Conservation (phyloP, 1,139 yeast genomes). For the Spathaspora sp. region DNA sequence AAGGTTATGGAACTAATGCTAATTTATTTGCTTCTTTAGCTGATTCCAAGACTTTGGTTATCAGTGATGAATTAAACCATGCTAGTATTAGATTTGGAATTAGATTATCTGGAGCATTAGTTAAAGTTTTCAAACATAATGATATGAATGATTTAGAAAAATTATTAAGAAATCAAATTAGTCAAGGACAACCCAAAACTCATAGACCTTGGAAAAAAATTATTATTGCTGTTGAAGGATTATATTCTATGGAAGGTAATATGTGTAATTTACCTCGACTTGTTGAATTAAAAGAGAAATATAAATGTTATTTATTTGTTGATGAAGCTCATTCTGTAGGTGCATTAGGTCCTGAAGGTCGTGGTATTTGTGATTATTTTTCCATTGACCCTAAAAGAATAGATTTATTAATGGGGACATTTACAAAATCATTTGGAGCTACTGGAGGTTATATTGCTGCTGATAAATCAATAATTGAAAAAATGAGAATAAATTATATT, state of each 20-base stretch:
- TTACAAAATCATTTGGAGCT: conserved; percentile 97
- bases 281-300: conserved; percentile 74
- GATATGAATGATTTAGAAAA: conserved; percentile 82
- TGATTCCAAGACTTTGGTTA: conserved; percentile 84
- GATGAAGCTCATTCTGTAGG: conserved; percentile 99
- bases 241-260: conserved; percentile 98
- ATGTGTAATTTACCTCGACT: conserved; percentile 81
- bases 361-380: conserved; percentile 94
- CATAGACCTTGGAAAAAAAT: conserved; percentile 98
- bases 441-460: conserved; percentile 97
- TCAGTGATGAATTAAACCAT: conserved; percentile 93
- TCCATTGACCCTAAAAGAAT: conserved; percentile 71
- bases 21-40: conserved; percentile 80
- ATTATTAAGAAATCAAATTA: conserved; percentile 79
- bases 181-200: conserved; percentile 95
- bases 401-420: conserved; percentile 94
- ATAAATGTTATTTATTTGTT: conserved; percentile 85
- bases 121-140: conserved; percentile 89
- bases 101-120: conserved; percentile 89
- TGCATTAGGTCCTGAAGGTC: conserved; percentile 91
- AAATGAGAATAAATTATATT: conserved; percentile 69
- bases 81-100: conserved; percentile 96
- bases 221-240: conserved; percentile 89
- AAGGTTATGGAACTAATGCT: conserved; percentile 98
- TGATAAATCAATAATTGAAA: conserved; percentile 63